Conservation (phyloP, 306 rosid species). For the Cucumis melo region DNA sequence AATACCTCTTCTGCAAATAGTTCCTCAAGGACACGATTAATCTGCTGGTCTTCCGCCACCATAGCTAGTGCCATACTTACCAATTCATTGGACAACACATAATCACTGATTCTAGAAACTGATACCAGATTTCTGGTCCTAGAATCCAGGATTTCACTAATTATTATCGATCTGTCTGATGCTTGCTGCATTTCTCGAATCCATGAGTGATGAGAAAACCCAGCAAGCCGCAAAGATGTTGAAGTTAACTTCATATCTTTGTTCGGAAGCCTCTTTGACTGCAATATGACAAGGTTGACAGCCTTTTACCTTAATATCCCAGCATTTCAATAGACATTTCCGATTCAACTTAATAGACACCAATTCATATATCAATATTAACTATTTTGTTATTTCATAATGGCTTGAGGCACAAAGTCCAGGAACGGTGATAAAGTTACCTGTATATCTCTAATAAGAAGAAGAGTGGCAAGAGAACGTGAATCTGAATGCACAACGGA, state of each 20-base stretch:
- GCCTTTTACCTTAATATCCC: neutral
- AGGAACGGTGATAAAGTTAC: slow-evolving; percentile 24
- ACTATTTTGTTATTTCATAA: neutral
- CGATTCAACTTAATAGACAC: neutral
- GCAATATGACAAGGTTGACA: slow-evolving; percentile 8
- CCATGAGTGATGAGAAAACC: slow-evolving; percentile 93
- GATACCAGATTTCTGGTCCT: slow-evolving; percentile 95
- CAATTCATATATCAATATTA: neutral
- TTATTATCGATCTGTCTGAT: slow-evolving; percentile 80
- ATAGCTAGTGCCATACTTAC: slow-evolving; percentile 97
- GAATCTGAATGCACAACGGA: slow-evolving; percentile 96
- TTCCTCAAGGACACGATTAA: slow-evolving; percentile 96
- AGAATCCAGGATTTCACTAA: slow-evolving; percentile 94
- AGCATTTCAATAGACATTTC: neutral
- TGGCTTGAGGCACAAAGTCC: neutral
- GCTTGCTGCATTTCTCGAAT: slow-evolving; percentile 97
- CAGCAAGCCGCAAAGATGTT: slow-evolving; percentile 48
- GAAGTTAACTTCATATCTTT: slow-evolving; percentile 53
- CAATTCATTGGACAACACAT: slow-evolving; percentile 86
- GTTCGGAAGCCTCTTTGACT: slow-evolving; percentile 87
- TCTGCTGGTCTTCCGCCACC: slow-evolving; percentile 99
- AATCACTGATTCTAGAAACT: slow-evolving; percentile 96
- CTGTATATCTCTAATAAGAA: slow-evolving; percentile 96
- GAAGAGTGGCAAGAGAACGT: slow-evolving; percentile 93
- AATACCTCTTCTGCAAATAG: slow-evolving; percentile 85